Evolutionary conservation across 495 filamentous ascomycete genomes (phyloP), one percentile per base, ranked within the genome.

Genomic region (Hyaloscypha variabilis): DNA sequence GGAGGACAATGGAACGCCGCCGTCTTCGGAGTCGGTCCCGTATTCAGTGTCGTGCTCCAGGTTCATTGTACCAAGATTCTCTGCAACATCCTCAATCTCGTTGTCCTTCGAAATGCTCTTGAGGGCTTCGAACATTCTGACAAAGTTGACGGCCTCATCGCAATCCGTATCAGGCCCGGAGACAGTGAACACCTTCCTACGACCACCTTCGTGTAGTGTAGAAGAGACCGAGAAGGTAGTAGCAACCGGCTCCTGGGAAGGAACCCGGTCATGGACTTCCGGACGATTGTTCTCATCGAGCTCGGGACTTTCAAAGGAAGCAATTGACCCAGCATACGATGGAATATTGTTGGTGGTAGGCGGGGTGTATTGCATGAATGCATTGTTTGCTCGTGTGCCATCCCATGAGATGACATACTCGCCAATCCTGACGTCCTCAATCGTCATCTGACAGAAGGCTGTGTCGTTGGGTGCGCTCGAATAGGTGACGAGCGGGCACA

Each of bases 111-210:
- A 29, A 21, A 11, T 8, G 0, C 17, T 8, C 6, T 14, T 46
- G 8, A 58, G 17, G 17, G 54, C 26, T n/a, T 51, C 34, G n/a
- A 59, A 31, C 31, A 63, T 55, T 24, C 57, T 54, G 5, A 46
- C 28, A 23, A 70, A 64, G 23, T 67, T 50, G 10, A 67, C 21
- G 8, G 65, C 57, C 8, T 61, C 53, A 28, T 51, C 42, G 21
- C 52, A 42, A 51, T 63, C 49, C 2, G 58, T 53, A 21, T 66
- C 61, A 13, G 58, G 56, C 0, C 54, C 51, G 11, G 13, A 8
- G 24, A 49, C 23, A 1, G 42, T 30, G 30, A 59, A 50, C 19
- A 30, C 10, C 25, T 46, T 29, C n/a, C 2, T 58, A 8, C 34
- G 13, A 5, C 19, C 31, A 17, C 51, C 51, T 28, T 54, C 51